Conservation (phyloP, 768 basidiomycete species). For the Psilocybe cubensis region DNA sequence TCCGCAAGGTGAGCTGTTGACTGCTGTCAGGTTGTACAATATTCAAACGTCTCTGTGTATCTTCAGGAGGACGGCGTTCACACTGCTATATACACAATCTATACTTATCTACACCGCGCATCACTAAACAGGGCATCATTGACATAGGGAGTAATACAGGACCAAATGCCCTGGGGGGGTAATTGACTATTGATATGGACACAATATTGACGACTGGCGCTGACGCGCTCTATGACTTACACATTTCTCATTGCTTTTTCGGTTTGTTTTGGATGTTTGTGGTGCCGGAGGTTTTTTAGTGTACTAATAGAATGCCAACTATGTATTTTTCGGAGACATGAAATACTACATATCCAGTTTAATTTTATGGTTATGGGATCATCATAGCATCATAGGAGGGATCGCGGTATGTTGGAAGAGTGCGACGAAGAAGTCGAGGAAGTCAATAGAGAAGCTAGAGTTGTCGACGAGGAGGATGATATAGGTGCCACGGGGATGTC, state of each 20-base stretch:
- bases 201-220: background rate
- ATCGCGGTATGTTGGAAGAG: too few species aligned
- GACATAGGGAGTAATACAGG: background rate
- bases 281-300: background rate
- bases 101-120: conserved; percentile 49
- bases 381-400: too few species aligned
- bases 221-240: background rate
- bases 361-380: background rate
- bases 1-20: conserved; percentile 31
- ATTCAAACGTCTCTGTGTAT: background rate
- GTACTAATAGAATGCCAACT: background rate
- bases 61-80: conserved; percentile 60
- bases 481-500: conserved; percentile 79
- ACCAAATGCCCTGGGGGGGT: background rate
- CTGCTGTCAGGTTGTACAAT: background rate
- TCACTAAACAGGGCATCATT: conserved; percentile 9
- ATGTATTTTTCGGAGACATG: background rate
- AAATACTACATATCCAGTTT: background rate
- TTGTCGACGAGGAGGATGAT: too few species aligned
- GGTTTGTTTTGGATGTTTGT: background rate
- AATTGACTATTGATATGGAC: background rate
- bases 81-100: conserved; percentile 58
- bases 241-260: background rate
- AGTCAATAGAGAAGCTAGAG: too few species aligned
- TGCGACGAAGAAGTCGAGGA: too few species aligned